These are phyloP conservation scores for Lindgomyces ingoldianus DNA, from an alignment of 495 filamentous ascomycete species.

Conservation along the genomic window DNA sequence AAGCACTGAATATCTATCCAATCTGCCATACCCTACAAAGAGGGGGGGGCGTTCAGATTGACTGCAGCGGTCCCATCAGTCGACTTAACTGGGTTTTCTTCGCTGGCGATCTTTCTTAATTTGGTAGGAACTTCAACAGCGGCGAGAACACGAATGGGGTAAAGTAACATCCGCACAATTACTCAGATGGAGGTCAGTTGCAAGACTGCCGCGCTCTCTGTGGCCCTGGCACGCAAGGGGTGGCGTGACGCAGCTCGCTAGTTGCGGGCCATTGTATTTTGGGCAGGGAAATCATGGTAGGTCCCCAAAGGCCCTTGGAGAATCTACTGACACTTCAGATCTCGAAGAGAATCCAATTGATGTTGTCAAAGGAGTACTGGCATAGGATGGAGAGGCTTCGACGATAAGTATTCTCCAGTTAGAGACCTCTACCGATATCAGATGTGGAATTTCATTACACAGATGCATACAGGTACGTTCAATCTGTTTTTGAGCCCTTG, in stretches of 20 bases:
- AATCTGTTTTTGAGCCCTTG: too few species aligned
- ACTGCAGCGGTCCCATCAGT: neutral
- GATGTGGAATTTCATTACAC: conserved; percentile 17
- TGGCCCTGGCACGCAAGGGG: neutral
- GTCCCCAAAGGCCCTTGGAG: neutral
- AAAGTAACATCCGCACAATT: neutral
- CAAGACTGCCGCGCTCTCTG: neutral
- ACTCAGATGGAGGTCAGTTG: neutral
- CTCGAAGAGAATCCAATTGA: too few species aligned
- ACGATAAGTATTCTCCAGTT: neutral
- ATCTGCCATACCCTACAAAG: neutral
- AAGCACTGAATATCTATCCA: neutral
- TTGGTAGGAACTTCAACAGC: neutral
- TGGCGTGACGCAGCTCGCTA: neutral
- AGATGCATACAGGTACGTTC: conserved; percentile 11
- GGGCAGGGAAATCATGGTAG: conserved; percentile 16
- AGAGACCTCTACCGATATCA: conserved; percentile 9
- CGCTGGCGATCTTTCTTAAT: neutral
- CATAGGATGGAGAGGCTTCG: neutral
- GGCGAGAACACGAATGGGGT: neutral
- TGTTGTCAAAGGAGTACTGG: neutral
- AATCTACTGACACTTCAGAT: neutral
- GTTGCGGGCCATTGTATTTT: conserved; percentile 3
- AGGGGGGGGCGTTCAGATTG: neutral
- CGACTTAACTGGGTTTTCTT: neutral